A percentile compares a stretch with the other conserved stretches of the same genome.
Evolutionary conservation across 495 filamentous ascomycete genomes (phyloP).

Genomic region (Xylaria longipes): DNA sequence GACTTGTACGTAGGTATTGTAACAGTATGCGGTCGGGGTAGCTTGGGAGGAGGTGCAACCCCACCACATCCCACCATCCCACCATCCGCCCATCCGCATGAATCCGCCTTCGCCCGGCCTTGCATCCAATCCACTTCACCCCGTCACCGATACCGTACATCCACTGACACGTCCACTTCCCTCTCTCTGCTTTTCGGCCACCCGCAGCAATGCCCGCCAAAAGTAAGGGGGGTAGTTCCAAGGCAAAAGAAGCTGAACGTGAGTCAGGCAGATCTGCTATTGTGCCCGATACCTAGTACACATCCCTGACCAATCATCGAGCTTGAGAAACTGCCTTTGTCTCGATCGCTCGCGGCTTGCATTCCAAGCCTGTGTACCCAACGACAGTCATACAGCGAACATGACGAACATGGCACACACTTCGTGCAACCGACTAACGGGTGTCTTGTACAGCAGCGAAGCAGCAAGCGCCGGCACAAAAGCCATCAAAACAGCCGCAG

Average conservation of each 20-base stretch:
- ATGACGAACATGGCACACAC: background rate
- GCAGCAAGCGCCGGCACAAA: slow-evolving; percentile 30
- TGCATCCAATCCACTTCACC: background rate
- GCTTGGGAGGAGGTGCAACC: slow-evolving; percentile 23
- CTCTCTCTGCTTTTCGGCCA: slow-evolving; percentile 10
- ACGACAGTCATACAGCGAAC: background rate
- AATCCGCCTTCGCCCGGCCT: slow-evolving; percentile 5
- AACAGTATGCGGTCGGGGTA: background rate
- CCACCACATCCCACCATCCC: background rate
- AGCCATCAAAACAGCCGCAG: slow-evolving; percentile 28
- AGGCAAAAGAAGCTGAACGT: slow-evolving; percentile 39
- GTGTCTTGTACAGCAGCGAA: slow-evolving; percentile 27
- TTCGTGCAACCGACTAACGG: slow-evolving; percentile 17
- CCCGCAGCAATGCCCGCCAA: slow-evolving; percentile 37
- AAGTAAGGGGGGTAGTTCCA: slow-evolving; percentile 35
- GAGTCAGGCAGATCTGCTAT: slow-evolving; percentile 12
- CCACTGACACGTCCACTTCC: background rate
- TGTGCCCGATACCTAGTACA: background rate
- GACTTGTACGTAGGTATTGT: background rate
- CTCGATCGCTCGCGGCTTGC: background rate
- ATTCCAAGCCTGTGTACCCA: background rate
- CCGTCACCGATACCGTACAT: background rate
- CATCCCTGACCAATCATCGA: slow-evolving; percentile 6
- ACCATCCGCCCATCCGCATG: slow-evolving; percentile 21
- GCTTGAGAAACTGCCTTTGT: background rate